A percentile compares a stretch with the other conserved stretches of the same genome.
Conservation (phyloP, 441 rosid species). For the Manihot esculenta region DNA sequence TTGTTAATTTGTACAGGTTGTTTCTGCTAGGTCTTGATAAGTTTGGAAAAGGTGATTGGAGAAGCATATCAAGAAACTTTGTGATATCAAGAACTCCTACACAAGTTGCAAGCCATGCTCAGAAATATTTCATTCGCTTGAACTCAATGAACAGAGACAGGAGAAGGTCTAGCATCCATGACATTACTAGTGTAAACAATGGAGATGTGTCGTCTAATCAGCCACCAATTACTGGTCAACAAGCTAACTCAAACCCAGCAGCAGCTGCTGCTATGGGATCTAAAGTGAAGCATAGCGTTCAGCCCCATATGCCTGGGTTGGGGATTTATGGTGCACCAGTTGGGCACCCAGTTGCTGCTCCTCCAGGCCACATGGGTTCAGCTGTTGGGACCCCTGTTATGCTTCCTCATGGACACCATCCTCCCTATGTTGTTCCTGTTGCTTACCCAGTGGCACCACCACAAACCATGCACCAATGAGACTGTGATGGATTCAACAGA, state of each 20-base stretch:
- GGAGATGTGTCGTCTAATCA: slow-evolving; percentile 65
- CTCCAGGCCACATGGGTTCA: slow-evolving; percentile 60
- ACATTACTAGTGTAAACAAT: slow-evolving; percentile 75
- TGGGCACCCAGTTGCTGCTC: slow-evolving; percentile 67
- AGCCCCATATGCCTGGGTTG: slow-evolving; percentile 48
- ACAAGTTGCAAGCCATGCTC: slow-evolving; percentile 97
- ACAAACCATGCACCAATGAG: slow-evolving; percentile 53
- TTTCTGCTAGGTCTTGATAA: slow-evolving; percentile 90
- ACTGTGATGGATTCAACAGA: too few species aligned
- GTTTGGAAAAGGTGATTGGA: slow-evolving; percentile 99
- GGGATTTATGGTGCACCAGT: slow-evolving; percentile 69
- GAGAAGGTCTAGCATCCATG: slow-evolving; percentile 95
- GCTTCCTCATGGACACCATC: slow-evolving; percentile 53
- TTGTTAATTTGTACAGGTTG: slow-evolving; percentile 43
- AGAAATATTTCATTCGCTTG: slow-evolving; percentile 83
- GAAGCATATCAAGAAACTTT: slow-evolving; percentile 91
- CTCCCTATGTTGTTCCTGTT: slow-evolving; percentile 54
- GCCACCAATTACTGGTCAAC: slow-evolving; percentile 85
- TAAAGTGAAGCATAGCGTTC: slow-evolving; percentile 46
- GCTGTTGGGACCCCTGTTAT: slow-evolving; percentile 86
- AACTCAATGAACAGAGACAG: slow-evolving; percentile 91
- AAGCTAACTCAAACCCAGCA: slow-evolving; percentile 42
- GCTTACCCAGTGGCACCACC: slow-evolving; percentile 74
- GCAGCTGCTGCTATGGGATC: slow-evolving; percentile 29
- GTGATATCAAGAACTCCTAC: slow-evolving; percentile 96